Evolutionary conservation across 192 early-diverging fungal species (phyloP).

Genomic region (Anaeromyces robustus): DNA sequence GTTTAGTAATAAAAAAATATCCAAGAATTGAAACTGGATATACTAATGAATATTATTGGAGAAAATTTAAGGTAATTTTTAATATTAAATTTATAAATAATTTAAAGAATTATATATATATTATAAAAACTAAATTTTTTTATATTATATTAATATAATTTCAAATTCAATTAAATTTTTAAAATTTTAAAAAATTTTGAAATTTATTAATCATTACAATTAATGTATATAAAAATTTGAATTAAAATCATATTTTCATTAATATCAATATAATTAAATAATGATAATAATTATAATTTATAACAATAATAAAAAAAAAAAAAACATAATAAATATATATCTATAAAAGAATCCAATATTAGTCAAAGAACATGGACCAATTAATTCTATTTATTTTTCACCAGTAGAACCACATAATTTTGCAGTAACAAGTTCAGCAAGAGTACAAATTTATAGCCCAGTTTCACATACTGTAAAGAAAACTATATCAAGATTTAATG

Average conservation of each 20-base stretch:
- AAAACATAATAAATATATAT: no score
- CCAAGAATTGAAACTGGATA: neutral
- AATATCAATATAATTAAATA: no score
- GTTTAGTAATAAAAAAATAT: neutral
- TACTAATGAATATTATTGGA: neutral
- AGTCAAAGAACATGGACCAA: neutral
- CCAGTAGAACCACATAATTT: conserved; percentile 70
- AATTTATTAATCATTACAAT: no score
- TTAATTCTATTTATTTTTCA: conserved; percentile 31
- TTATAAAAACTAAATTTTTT: no score
- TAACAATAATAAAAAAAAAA: no score
- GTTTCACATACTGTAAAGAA: conserved; percentile 71
- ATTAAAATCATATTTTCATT: no score
- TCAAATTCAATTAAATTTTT: no score
- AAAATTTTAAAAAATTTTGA: no score
- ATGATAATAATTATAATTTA: no score
- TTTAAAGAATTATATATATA: no score
- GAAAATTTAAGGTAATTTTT: neutral
- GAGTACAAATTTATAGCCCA: conserved; percentile 82
- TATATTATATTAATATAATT: no score
- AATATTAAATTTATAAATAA: neutral
- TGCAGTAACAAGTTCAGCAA: conserved; percentile 73
- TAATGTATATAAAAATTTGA: no score
- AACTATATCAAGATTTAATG: conserved; percentile 83
- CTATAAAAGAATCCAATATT: neutral